phyloP scores from a whole-genome alignment of 2,329 filamentous ascomycete species.

The Xylaria sp. region DNA sequence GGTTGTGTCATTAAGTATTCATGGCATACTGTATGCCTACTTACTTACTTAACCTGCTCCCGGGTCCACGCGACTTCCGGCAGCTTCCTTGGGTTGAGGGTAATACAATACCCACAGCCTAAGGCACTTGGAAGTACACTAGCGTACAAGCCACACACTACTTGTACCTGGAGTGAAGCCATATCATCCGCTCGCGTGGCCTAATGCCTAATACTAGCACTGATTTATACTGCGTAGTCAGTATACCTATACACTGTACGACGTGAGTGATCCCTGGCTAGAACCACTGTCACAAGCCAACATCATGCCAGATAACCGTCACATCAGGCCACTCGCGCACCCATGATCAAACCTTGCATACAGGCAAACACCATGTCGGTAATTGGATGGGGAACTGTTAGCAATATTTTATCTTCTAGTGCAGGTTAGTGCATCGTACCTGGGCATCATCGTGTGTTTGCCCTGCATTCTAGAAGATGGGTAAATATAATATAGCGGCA shows the following conservation, averaged over 20 bases:
- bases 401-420: background rate
- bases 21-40: background rate
- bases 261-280: conserved; percentile 13
- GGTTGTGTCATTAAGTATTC: background rate
- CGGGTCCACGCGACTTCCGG: conserved; percentile 1
- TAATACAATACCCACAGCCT: background rate
- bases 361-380: conserved; percentile 32
- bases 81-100: background rate
- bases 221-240: background rate
- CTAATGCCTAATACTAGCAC: background rate
- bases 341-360: conserved; percentile 35
- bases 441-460: background rate
- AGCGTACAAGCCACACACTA: background rate
- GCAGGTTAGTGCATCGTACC: background rate
- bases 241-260: conserved; percentile 4
- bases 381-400: conserved; percentile 22
- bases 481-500: conserved; percentile 16
- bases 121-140: background rate
- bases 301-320: conserved; percentile 39
- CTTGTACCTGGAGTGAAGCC: background rate
- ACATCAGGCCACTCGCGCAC: conserved; percentile 38
- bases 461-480: conserved; percentile 24
- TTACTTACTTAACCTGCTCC: background rate
- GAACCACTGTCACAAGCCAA: conserved; percentile 25
- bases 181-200: background rate